These are phyloP conservation scores for Amauroascus verrucosus DNA, from an alignment of 2,329 filamentous ascomycete genomes.

Conservation along the genomic window DNA sequence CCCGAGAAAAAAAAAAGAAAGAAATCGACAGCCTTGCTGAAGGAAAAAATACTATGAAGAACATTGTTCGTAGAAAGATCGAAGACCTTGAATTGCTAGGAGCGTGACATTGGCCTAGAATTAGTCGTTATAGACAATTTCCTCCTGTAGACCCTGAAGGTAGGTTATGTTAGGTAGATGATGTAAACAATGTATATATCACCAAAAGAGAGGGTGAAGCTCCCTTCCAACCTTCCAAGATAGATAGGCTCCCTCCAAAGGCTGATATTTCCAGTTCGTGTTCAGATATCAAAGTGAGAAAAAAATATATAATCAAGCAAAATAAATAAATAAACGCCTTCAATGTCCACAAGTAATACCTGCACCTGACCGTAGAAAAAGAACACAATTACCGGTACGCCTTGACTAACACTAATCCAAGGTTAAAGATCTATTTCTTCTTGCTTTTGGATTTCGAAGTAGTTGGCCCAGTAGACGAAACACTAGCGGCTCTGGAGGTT, in stretches of 20 bases:
- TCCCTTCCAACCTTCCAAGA: neutral
- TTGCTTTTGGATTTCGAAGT: conserved; percentile 7
- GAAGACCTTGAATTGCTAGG: too few relatives aligned
- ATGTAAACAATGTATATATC: neutral
- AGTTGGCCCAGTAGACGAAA: conserved; percentile 57
- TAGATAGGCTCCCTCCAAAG: neutral
- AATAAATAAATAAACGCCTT: neutral
- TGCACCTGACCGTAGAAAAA: neutral
- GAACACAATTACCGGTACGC: neutral
- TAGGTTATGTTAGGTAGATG: too few relatives aligned
- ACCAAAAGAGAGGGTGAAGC: neutral
- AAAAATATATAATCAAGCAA: too few relatives aligned
- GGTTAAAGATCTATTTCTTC: neutral
- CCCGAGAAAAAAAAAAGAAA: too few relatives aligned
- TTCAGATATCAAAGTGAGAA: neutral
- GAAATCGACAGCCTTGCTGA: too few relatives aligned
- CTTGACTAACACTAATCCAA: neutral
- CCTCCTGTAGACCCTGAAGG: too few relatives aligned
- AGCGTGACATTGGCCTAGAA: too few relatives aligned
- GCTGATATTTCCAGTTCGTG: neutral
- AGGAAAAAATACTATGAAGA: too few relatives aligned
- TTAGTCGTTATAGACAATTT: too few relatives aligned
- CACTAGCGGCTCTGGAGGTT: conserved; percentile 78
- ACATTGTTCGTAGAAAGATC: too few relatives aligned
- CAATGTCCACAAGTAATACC: neutral